These are phyloP conservation scores for Thraustochytrium sp. DNA, from an alignment of 352 stramenopile genomes.

Conservation along the genomic window DNA sequence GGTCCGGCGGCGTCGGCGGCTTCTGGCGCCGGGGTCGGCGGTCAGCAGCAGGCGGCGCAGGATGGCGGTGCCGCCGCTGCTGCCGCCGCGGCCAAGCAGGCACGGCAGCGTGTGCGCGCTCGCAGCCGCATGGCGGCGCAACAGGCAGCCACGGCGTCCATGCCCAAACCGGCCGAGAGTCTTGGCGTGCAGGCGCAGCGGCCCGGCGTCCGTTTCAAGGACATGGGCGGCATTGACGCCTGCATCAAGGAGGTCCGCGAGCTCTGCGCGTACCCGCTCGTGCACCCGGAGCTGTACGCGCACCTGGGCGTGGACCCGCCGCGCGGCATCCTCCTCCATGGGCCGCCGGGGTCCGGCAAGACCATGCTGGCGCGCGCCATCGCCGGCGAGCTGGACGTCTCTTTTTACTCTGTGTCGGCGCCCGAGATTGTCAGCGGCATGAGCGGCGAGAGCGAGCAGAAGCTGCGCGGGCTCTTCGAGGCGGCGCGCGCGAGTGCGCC, in stretches of 20 bases:
- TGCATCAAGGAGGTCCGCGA: constrained; percentile 80
- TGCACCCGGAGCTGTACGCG: constrained; percentile 83
- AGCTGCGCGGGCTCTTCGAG: constrained; percentile 74
- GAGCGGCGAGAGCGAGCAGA: constrained; percentile 69
- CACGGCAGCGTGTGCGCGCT: too few species aligned
- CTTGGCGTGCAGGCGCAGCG: neutral
- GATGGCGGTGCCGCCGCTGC: neutral
- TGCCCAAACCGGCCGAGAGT: neutral
- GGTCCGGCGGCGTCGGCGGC: too few species aligned
- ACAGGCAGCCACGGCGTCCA: neutral
- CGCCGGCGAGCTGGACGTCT: constrained; percentile 78
- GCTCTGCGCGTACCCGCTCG: constrained; percentile 89
- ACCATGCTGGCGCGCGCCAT: constrained; percentile 86
- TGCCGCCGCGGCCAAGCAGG: too few species aligned
- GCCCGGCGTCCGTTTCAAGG: constrained; percentile 61
- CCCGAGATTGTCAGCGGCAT: constrained; percentile 89
- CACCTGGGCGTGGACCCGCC: constrained; percentile 84
- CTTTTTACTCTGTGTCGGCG: constrained; percentile 70
- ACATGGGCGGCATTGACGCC: constrained; percentile 76
- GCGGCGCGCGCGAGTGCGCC: constrained; percentile 72
- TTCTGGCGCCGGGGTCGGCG: neutral
- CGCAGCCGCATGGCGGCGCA: neutral
- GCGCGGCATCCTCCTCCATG: constrained; percentile 80
- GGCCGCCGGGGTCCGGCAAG: constrained; percentile 84
- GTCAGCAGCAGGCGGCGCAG: neutral